Base-by-base conservation (phyloP, 371 early-diverging fungal species). In the Mortierella sp. region DNA sequence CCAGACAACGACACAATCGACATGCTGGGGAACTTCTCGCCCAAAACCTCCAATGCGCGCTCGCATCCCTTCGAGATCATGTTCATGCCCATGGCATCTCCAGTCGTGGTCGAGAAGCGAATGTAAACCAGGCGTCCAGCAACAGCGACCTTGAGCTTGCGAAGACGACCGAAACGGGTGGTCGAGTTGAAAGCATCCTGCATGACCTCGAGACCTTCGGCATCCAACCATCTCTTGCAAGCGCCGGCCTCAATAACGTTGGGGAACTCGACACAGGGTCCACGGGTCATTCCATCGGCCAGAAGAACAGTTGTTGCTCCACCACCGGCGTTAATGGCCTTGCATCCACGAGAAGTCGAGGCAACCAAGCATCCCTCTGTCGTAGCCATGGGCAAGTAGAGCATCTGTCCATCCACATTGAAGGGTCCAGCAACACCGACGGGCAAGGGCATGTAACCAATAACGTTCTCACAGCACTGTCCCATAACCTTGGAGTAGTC, bases 61-160 rank as follows among this genome's bases (percentile, higher is more conserved):
- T 97, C 96, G 76, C 95, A 95, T 40, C 98, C 98, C 86, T 99
- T 99, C 31, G 98, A 97, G 61, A 98, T 97, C 99, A 99, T 99
- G 88, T 99, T 99, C 99, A 99, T 99, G 37, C 99, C 99, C 99
- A 99, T 99, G 9, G 99, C 99, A 87, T 99, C 99, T 65, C 99
- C 99, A 2, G 99, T 98, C 4, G 93, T 90, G 0, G 98, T 97
- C 4, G 93, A 88, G 88, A 98, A 98, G 26, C 98, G 92, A 55
- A 97, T 91, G 75, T 90, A 98, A 4, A 95, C 89, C 55, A 96
- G 87, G 48, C 92, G 90, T 22, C 98, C 98, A 16, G 97, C 96
- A 31, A 98, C 64, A 0, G 95, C 92, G 2, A 94, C 89, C 90
- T 98, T 97, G 77, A 98, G 85, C 70, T 89, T 89, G n/a, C 89